Conservation (phyloP, 1,139 yeast genomes). For the Pichia sp. region DNA sequence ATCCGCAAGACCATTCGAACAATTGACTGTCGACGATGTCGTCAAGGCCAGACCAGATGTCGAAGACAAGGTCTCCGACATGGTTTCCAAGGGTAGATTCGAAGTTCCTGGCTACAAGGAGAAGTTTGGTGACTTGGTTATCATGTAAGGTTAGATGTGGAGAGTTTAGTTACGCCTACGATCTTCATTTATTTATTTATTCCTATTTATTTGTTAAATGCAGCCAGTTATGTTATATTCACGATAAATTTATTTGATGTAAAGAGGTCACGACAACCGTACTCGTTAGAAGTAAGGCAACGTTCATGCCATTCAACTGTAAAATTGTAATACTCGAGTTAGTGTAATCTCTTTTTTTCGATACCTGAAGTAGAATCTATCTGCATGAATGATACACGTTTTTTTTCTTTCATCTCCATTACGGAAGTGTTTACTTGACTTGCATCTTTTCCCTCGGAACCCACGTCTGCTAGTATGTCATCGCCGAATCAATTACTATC, state of each 20-base stretch:
- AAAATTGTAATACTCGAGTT: no score
- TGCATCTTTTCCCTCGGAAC: no score
- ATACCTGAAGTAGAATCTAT: no score
- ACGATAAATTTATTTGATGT: conserved; percentile 3
- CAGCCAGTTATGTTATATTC: conserved; percentile 13
- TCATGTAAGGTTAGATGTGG: conserved; percentile 54
- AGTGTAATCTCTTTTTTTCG: no score
- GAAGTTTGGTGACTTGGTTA: conserved; percentile 92
- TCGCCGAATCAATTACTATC: conserved; percentile 32
- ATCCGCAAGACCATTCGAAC: conserved; percentile 95
- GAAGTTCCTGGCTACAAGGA: conserved; percentile 98
- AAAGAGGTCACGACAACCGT: no score
- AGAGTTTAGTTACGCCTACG: conserved; percentile 5
- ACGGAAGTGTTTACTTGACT: no score
- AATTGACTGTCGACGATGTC: conserved; percentile 92
- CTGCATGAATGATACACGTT: no score
- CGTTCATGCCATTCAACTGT: no score
- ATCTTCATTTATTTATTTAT: conserved; percentile 14
- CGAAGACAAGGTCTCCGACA: conserved; percentile 89
- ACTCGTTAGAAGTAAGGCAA: no score
- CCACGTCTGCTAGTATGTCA: background rate
- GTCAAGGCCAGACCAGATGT: conserved; percentile 95
- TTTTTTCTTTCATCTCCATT: no score
- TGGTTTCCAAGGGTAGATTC: conserved; percentile 97
- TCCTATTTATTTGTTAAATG: conserved; percentile 14